Base-by-base conservation (phyloP, 2,329 filamentous ascomycete genomes). In the Neobulgaria alba region DNA sequence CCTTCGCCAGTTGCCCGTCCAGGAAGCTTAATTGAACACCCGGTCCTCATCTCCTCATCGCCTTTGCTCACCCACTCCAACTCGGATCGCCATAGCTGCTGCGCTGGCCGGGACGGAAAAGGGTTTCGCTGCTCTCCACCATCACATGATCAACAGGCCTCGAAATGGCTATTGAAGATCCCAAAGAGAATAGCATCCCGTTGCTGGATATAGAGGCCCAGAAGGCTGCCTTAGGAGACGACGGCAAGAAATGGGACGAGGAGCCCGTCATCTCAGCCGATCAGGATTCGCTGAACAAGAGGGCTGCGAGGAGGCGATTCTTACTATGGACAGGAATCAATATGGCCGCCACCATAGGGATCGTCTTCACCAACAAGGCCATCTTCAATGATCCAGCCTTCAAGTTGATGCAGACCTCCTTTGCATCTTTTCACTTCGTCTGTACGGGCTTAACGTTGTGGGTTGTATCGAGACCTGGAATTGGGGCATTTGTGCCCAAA, bases 341-440 rank as follows among this genome's bases (percentile, higher is more conserved):
- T 30, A 53, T 55, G 50, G 18, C 41, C 14, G 42, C 50, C 9
- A 55, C 52, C 5, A 55, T 55, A 35, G 52, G 52, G 32, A 55
- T 55, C 31, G 52, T 55, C 10, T 55, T 55, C 39, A 55, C 52
- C 31, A 55, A 55, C 40, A 55, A 55, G 36, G 52, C 52, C 10
- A 55, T 55, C 37, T 55, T 55, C 39, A 42, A 48, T 29, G 52
- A 55, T 33, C 52, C 52, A 14, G 39, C 43, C 31, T 55, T 55
- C 40, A 55, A 51, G 42, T n/a, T 54, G 36, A 55, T 54, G 49
- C 52, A 55, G 34, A 54, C 51, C 1, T 46, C 42, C 1, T 55
- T 55, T 38, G 52, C 51, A 3, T 44, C 36, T 19, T 55, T 55
- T 32, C 52, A 55, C 30, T 55, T 55, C 30, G 39, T 55, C 16